These are phyloP conservation scores for Cicer judaicum DNA, from an alignment of 306 rosid species.

Conservation along the genomic window DNA sequence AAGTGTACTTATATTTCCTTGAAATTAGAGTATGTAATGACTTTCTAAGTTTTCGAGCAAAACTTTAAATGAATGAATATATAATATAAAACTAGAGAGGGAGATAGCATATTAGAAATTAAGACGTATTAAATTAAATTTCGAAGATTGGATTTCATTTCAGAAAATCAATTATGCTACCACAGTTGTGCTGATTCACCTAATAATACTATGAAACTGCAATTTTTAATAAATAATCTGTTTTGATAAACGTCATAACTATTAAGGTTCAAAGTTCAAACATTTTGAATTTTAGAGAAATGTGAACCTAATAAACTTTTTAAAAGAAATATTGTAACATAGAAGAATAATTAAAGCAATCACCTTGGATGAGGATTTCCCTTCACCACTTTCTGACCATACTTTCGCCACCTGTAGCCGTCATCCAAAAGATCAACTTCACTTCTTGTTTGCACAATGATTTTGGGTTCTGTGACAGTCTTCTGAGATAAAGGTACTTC, in stretches of 20 bases:
- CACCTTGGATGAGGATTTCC: slow-evolving; percentile 99
- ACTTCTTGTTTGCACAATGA: slow-evolving; percentile 92
- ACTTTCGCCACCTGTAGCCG: slow-evolving; percentile 97
- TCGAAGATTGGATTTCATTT: slow-evolving; percentile 19
- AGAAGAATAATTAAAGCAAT: slow-evolving; percentile 32
- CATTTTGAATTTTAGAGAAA: slow-evolving; percentile 1
- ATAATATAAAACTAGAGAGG: slow-evolving; percentile 4
- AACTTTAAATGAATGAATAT: not conserved
- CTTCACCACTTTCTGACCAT: slow-evolving; percentile 97
- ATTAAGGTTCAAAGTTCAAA: not conserved
- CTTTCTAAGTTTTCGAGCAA: not conserved
- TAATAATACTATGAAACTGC: not conserved
- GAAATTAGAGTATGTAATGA: not conserved
- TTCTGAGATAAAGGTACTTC: slow-evolving; percentile 73
- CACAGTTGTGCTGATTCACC: slow-evolving; percentile 10
- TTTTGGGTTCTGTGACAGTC: slow-evolving; percentile 90
- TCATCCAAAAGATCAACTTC: slow-evolving; percentile 97
- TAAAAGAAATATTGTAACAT: slow-evolving; percentile 31
- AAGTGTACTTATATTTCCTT: not conserved
- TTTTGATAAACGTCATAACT: slow-evolving; percentile 29
- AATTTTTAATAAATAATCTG: not conserved
- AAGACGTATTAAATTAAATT: not conserved
- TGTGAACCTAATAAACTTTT: slow-evolving; percentile 5
- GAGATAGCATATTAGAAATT: slow-evolving; percentile 15
- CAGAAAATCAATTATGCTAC: slow-evolving; percentile 18